Base-by-base conservation (phyloP, 169 alveolate genomes). In the Babesia caballi region DNA sequence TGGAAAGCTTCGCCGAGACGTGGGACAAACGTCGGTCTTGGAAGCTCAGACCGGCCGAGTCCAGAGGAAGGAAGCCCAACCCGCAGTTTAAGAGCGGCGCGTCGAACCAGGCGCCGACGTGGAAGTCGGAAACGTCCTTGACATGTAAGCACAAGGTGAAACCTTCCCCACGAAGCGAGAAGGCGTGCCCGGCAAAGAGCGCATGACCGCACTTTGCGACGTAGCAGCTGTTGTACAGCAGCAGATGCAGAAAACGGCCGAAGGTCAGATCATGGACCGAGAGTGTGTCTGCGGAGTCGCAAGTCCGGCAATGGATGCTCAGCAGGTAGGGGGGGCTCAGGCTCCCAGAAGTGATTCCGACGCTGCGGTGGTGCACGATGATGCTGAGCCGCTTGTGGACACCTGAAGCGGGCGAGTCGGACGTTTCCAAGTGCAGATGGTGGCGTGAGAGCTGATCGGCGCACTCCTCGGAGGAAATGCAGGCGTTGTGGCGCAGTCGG, bases 371-470 rank as follows among this genome's bases (percentile, higher is more conserved):
- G 14, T 70, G 42, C n/a, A 78, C 51, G 21, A 69, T 41, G 9
- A 68, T 32, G 40, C 60, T 41, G 49, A 78, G 35, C 35, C 82
- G 52, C 66, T 52, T 58, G 23, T 54, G 52, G 17, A 21, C n/a
- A 19, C 25, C 56, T 14, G 47, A 25, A 17, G 56, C 21, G 8
- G 50, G 15, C n/a, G 35, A 15, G 36, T 52, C 41, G 27, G 66
- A 38, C n/a, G 82, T 67, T 60, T 78, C 87, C 33, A 59, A 46
- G 54, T 78, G 87, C 46, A 78, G 36, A 6, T 56, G 66, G 41
- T 78, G 87, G 21, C 38, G 54, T 17, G 44, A 15, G 12, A 67
- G 41, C 9, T 42, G 49, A 19, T 78, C 87, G n/a, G 61, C n/a
- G 47, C 87, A 78, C n/a, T n/a, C 40, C 19, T 30, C 59, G 46